phyloP scores from a whole-genome alignment of 1,284 basidiomycete species.

The Paramarasmius palmivorus region DNA sequence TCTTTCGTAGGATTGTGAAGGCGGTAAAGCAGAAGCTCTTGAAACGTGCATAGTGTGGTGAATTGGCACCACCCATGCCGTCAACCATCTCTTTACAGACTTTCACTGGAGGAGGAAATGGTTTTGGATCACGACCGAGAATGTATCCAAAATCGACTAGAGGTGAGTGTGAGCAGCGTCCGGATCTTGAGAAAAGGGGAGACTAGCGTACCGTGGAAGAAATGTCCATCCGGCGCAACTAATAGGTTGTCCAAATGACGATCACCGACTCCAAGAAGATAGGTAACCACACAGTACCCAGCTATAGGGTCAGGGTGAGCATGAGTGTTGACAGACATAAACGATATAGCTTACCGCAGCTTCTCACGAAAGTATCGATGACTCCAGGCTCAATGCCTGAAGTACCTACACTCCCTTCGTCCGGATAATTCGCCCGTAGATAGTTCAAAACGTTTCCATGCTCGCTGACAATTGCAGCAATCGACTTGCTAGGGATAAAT shows the following conservation, averaged over 20 bases:
- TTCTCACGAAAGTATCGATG: constrained; percentile 95
- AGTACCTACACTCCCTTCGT: constrained; percentile 90
- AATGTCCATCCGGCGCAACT: constrained; percentile 88
- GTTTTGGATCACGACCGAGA: constrained; percentile 96
- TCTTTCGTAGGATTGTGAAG: constrained; percentile 93
- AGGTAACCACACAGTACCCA: constrained; percentile 98
- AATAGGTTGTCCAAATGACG: constrained; percentile 96
- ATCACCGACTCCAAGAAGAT: constrained; percentile 95
- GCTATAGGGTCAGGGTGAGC: constrained; percentile 49
- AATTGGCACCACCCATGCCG: constrained; percentile 96
- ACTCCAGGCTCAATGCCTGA: constrained; percentile 91
- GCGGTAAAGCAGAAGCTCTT: constrained; percentile 96
- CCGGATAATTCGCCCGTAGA: constrained; percentile 81
- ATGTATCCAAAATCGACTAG: constrained; percentile 99
- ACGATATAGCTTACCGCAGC: constrained; percentile 77
- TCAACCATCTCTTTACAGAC: constrained; percentile 99
- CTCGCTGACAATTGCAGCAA: constrained; percentile 92
- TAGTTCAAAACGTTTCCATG: constrained; percentile 92
- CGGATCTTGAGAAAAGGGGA: constrained; percentile 4
- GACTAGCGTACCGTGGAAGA: constrained; percentile 72
- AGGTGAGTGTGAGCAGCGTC: constrained; percentile 15
- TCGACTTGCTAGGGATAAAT: constrained; percentile 93
- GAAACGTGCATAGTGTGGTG: constrained; percentile 92
- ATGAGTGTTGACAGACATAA: background rate
- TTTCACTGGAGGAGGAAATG: constrained; percentile 97